Evolutionary conservation across 257 asterid genomes (phyloP).

Genomic region (Penstemon barbatus): DNA sequence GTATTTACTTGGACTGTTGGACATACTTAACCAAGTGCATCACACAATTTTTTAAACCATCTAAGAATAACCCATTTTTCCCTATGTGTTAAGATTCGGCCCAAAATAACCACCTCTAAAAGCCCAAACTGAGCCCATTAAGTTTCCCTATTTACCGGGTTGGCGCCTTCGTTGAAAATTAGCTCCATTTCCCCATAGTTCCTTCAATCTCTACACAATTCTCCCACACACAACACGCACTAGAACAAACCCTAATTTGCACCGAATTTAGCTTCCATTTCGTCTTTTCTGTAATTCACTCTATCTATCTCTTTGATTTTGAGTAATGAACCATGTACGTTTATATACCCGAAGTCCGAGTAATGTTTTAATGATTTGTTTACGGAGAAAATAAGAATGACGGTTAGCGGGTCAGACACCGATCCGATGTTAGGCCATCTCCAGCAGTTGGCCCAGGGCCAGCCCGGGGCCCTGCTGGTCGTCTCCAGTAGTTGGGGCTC

Average conservation of each 20-base stretch:
- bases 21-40: too few relatives aligned
- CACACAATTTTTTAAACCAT: too few relatives aligned
- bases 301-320: slow-evolving; percentile 16
- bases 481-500: too few relatives aligned
- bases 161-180: slow-evolving; percentile 40
- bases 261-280: background rate
- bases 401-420: slow-evolving; percentile 29
- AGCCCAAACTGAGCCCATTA: slow-evolving; percentile 23
- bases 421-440: slow-evolving; percentile 48
- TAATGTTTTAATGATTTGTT: too few relatives aligned
- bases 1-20: too few relatives aligned
- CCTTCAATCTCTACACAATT: background rate
- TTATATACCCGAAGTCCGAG: background rate
- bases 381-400: too few relatives aligned
- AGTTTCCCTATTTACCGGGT: slow-evolving; percentile 33
- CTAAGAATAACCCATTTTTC: too few relatives aligned
- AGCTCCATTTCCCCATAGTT: slow-evolving; percentile 9
- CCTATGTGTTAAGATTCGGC: background rate
- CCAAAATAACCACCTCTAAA: background rate
- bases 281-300: slow-evolving; percentile 30
- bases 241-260: slow-evolving; percentile 32
- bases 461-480: too few relatives aligned
- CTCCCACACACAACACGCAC: background rate
- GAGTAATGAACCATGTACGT: slow-evolving; percentile 20
- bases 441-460: too few relatives aligned